A percentile compares a stretch with the other conserved stretches of the same genome.
These are phyloP conservation scores for Hemileccinum impolitum DNA, from an alignment of 768 basidiomycete genomes.

Conservation along the genomic window DNA sequence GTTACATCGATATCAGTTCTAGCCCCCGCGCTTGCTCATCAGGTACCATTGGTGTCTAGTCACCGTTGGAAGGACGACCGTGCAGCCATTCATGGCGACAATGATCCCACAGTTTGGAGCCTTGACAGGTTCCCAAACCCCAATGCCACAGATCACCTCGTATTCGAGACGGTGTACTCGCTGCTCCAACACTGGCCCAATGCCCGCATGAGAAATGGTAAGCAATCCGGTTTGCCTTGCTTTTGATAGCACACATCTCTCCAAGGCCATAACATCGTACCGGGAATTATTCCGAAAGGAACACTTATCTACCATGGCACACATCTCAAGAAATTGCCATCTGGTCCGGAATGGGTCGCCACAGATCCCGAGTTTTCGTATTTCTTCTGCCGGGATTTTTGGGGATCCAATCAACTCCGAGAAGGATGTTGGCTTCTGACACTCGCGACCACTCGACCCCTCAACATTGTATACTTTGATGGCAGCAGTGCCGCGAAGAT, in stretches of 20 bases:
- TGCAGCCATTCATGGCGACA: neutral
- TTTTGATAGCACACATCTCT: neutral
- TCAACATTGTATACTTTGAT: neutral
- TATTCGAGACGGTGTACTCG: conserved; percentile 25
- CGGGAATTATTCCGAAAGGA: conserved; percentile 28
- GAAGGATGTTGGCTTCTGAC: neutral
- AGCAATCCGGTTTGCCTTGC: neutral
- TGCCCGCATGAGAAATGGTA: conserved; percentile 35
- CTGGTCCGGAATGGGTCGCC: conserved; percentile 28
- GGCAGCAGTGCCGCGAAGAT: neutral
- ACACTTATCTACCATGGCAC: conserved; percentile 33
- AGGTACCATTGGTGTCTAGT: neutral
- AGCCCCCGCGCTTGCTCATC: neutral
- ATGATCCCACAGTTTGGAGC: conserved; percentile 12
- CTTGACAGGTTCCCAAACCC: conserved; percentile 19
- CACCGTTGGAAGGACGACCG: neutral
- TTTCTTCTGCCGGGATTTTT: conserved; percentile 32
- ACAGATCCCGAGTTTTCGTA: conserved; percentile 33
- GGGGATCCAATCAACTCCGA: too few species aligned
- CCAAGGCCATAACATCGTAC: conserved; percentile 32
- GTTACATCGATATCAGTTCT: neutral
- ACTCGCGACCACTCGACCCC: neutral
- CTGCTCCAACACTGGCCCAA: conserved; percentile 38
- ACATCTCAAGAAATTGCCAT: conserved; percentile 16
- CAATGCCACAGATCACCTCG: conserved; percentile 31